phyloP scores from a whole-genome alignment of 495 filamentous ascomycete genomes.

The Hypomontagnella submonticulosa region DNA sequence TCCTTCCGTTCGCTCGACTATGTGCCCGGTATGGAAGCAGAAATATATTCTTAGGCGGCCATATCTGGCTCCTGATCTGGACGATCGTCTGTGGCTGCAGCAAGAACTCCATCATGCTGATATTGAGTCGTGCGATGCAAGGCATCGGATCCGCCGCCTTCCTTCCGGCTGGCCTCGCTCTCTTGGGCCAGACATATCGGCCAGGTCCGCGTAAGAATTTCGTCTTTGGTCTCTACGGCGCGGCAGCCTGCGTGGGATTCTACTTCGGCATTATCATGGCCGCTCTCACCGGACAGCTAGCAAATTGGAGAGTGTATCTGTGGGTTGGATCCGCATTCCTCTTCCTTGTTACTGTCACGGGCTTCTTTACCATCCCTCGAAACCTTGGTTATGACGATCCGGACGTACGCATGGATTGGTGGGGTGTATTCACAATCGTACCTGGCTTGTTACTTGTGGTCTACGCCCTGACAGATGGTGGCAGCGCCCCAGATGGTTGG shows the following conservation, averaged over 20 bases:
- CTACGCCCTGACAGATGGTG: constrained; percentile 80
- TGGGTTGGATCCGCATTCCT: constrained; percentile 72
- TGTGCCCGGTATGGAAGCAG: constrained; percentile 84
- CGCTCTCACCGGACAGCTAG: constrained; percentile 71
- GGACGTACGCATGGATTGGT: constrained; percentile 71
- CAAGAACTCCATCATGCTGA: constrained; percentile 74
- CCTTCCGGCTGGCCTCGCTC: constrained; percentile 79
- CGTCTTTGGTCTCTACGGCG: constrained; percentile 84
- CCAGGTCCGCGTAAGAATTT: constrained; percentile 88
- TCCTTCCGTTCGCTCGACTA: constrained; percentile 80
- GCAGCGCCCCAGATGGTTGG: constrained; percentile 77
- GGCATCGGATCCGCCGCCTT: constrained; percentile 84
- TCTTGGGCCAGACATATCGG: constrained; percentile 82
- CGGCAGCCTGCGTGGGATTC: constrained; percentile 81
- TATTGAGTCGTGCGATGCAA: constrained; percentile 79
- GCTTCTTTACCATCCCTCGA: constrained; percentile 73
- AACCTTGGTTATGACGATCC: constrained; percentile 62
- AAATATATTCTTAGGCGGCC: constrained; percentile 71
- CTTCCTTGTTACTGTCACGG: constrained; percentile 58
- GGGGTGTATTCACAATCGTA: constrained; percentile 71
- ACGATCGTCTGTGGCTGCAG: constrained; percentile 79
- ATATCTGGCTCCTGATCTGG: constrained; percentile 78
- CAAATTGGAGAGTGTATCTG: constrained; percentile 82
- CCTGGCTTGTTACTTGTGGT: constrained; percentile 76
- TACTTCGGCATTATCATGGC: constrained; percentile 85